Conservation (phyloP, 805 yeast genomes). For the Monosporozyma aerobia region DNA sequence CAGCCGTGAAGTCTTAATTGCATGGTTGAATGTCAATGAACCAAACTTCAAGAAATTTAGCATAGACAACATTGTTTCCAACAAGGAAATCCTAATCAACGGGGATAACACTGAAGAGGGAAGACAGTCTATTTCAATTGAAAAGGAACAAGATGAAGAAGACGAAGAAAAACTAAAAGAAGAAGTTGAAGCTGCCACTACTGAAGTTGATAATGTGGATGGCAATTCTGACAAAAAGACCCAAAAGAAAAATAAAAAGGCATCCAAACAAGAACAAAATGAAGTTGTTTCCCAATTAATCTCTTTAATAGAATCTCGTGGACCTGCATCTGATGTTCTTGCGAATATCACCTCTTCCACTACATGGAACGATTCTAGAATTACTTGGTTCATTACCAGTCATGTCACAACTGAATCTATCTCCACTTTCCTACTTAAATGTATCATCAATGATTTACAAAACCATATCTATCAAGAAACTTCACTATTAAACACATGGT, state of each 20-base stretch:
- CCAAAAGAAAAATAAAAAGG: slow-evolving; percentile 15
- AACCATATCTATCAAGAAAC: slow-evolving; percentile 22
- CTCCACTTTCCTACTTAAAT: slow-evolving; percentile 38
- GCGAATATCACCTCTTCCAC: slow-evolving; percentile 10
- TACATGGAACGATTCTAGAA: slow-evolving; percentile 23
- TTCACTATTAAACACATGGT: slow-evolving; percentile 45
- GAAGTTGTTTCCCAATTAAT: slow-evolving; percentile 23
- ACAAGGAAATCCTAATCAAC: slow-evolving; percentile 23
- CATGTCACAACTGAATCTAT: slow-evolving; percentile 33
- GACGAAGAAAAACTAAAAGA: background rate
- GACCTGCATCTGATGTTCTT: slow-evolving; percentile 21
- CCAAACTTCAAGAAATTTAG: slow-evolving; percentile 30
- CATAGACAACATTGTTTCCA: slow-evolving; percentile 13
- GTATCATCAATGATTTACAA: slow-evolving; percentile 39
- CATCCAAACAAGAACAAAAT: slow-evolving; percentile 19
- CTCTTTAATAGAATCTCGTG: slow-evolving; percentile 22
- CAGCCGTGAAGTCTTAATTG: slow-evolving; percentile 19
- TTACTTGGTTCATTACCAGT: slow-evolving; percentile 29
- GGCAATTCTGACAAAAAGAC: slow-evolving; percentile 25
- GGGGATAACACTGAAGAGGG: slow-evolving; percentile 7
- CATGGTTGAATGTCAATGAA: slow-evolving; percentile 34
- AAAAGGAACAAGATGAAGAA: slow-evolving; percentile 11
- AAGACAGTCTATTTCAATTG: background rate
- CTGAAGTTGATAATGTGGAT: slow-evolving; percentile 24
- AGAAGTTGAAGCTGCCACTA: slow-evolving; percentile 15